phyloP scores from a whole-genome alignment of 805 yeast species.

The Jamesozyma rosinii region DNA sequence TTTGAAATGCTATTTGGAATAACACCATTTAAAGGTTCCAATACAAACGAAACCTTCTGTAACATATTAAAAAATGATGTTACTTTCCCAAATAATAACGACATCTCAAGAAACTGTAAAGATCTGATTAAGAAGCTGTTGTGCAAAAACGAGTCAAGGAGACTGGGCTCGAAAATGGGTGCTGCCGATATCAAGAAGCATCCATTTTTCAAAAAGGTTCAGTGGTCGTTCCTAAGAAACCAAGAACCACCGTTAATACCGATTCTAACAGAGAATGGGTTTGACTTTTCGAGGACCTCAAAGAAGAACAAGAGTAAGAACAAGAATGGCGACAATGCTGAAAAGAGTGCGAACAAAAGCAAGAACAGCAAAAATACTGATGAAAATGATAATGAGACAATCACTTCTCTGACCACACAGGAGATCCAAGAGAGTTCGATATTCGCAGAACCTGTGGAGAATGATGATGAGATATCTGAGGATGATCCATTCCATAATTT shows the following conservation, averaged over 20 bases:
- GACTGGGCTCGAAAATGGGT: constrained; percentile 87
- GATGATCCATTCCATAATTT: constrained; percentile 76
- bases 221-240: constrained; percentile 91
- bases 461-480: constrained; percentile 30
- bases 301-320: neutral
- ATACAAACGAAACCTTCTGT: constrained; percentile 81
- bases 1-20: constrained; percentile 93
- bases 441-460: constrained; percentile 29
- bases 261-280: constrained; percentile 45
- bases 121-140: constrained; percentile 69
- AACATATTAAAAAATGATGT: constrained; percentile 81
- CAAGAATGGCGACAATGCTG: too few relatives aligned
- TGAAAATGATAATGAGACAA: constrained; percentile 3
- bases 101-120: constrained; percentile 66
- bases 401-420: constrained; percentile 2
- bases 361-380: constrained; percentile 14
- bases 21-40: constrained; percentile 91
- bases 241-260: constrained; percentile 96
- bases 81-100: constrained; percentile 58
- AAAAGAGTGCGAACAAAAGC: neutral
- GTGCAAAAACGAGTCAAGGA: constrained; percentile 77
- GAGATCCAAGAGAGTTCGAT: constrained; percentile 22
- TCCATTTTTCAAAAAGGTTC: constrained; percentile 80
- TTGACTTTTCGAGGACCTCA: constrained; percentile 37
- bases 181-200: constrained; percentile 92